Percentiles rank a stretch among this genome's conserved stretches.
These are phyloP conservation scores for Suillus lakei DNA, from an alignment of 768 basidiomycete genomes.

Conservation along the genomic window DNA sequence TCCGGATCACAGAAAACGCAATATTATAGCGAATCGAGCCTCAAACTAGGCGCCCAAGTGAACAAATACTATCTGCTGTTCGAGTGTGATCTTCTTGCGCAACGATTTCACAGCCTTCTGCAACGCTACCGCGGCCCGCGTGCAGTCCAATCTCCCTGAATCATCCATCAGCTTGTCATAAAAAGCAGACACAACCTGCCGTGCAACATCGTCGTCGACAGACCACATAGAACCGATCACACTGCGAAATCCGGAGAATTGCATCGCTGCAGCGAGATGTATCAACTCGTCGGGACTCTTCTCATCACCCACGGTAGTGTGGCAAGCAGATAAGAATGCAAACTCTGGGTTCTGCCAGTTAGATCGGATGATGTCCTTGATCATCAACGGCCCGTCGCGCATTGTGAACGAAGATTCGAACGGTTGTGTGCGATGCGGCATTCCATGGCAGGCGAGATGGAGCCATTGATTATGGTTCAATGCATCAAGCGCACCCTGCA, in stretches of 20 bases:
- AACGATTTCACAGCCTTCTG: neutral
- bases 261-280: conserved; percentile 29
- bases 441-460: conserved; percentile 27
- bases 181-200: conserved; percentile 1
- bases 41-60: conserved; percentile 2
- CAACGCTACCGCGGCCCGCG: neutral
- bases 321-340: conserved; percentile 29
- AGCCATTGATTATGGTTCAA: conserved; percentile 14
- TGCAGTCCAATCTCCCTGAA: neutral
- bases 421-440: conserved; percentile 16
- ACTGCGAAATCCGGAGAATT: conserved; percentile 24
- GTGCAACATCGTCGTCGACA: conserved; percentile 19
- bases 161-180: neutral
- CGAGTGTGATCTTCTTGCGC: neutral
- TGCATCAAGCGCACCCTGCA: conserved; percentile 1
- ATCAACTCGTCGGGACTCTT: conserved; percentile 21
- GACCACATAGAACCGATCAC: conserved; percentile 30
- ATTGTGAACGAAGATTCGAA: conserved; percentile 21
- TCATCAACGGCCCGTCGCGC: conserved; percentile 13
- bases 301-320: conserved; percentile 25
- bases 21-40: neutral
- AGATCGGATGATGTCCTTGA: conserved; percentile 15
- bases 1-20: neutral
- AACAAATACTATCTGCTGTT: conserved; percentile 8
- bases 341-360: conserved; percentile 17